Conservation (phyloP, 768 basidiomycete species). For the Leccinum variicolor region DNA sequence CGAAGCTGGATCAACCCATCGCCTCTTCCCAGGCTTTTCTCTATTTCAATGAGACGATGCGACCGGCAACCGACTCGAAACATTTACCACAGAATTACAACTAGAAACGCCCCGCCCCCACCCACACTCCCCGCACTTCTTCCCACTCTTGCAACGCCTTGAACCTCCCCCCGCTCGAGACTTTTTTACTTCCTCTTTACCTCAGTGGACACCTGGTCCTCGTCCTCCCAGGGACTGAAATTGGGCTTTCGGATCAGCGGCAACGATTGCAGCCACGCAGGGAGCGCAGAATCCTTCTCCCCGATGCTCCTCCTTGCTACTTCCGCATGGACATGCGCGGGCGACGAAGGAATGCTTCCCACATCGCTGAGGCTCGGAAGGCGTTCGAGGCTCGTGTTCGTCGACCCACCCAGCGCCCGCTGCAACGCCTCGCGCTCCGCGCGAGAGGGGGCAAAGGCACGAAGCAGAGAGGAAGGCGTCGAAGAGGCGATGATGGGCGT, state of each 20-base stretch:
- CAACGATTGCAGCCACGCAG: constrained; percentile 68
- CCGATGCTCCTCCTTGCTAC: constrained; percentile 18
- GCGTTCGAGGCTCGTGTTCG: constrained; percentile 73
- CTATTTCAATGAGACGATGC: constrained; percentile 13
- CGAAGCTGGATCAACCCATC: constrained; percentile 23
- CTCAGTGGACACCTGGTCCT: constrained; percentile 38
- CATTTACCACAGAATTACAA: constrained; percentile 11
- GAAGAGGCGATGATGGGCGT: constrained; percentile 37
- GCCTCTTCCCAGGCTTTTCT: constrained; percentile 11
- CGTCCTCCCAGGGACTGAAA: constrained; percentile 84
- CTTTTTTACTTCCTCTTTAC: constrained; percentile 21
- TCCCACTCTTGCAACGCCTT: not conserved
- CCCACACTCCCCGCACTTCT: not conserved
- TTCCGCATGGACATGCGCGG: constrained; percentile 48
- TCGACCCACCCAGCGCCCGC: constrained; percentile 70
- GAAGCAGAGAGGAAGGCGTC: constrained; percentile 51
- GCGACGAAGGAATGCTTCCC: constrained; percentile 68
- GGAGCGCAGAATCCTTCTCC: constrained; percentile 37
- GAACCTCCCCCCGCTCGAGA: not conserved
- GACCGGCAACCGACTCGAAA: constrained; percentile 12
- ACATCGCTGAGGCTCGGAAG: constrained; percentile 78
- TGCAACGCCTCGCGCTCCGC: constrained; percentile 84
- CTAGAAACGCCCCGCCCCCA: not conserved
- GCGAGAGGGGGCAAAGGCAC: constrained; percentile 85
- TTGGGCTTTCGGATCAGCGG: constrained; percentile 65